These are phyloP conservation scores for Fraxinus platypoda DNA, from an alignment of 305 asterid genomes.

Conservation along the genomic window DNA sequence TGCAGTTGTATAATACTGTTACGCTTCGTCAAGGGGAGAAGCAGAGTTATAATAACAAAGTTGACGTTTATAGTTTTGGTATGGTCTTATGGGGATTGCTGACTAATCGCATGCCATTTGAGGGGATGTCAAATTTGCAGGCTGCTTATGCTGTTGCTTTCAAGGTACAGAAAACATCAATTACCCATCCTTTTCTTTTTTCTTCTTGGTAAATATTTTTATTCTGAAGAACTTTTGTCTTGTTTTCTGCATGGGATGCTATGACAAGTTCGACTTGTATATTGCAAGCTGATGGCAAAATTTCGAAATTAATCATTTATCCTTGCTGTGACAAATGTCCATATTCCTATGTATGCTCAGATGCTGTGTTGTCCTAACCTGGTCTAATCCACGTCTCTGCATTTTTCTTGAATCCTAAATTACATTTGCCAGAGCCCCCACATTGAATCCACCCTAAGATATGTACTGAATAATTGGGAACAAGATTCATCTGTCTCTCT, in stretches of 20 bases:
- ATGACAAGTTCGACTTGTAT: neutral
- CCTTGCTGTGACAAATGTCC: neutral
- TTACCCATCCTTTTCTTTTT: neutral
- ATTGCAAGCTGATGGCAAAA: neutral
- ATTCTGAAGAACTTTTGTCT: neutral
- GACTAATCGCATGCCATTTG: slow-evolving; percentile 95
- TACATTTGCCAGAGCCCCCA: neutral
- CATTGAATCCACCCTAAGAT: neutral
- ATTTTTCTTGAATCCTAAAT: neutral
- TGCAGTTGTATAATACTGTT: slow-evolving; percentile 95
- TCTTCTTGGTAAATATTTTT: neutral
- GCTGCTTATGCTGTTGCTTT: slow-evolving; percentile 99
- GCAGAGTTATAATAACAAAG: slow-evolving; percentile 92
- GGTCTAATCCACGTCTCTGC: neutral
- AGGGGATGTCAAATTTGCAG: slow-evolving; percentile 97
- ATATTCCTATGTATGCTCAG: neutral
- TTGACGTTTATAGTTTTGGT: slow-evolving; percentile 91
- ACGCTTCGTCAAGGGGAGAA: slow-evolving; percentile 95
- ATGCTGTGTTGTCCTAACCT: neutral
- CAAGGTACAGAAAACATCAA: slow-evolving; percentile 49
- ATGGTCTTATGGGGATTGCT: slow-evolving; percentile 87
- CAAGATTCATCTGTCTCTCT: neutral
- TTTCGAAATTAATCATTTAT: neutral
- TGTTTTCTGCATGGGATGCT: neutral
- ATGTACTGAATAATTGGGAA: neutral